phyloP scores from a whole-genome alignment of 2,329 filamentous ascomycete species.

The Aspergillus sojae region DNA sequence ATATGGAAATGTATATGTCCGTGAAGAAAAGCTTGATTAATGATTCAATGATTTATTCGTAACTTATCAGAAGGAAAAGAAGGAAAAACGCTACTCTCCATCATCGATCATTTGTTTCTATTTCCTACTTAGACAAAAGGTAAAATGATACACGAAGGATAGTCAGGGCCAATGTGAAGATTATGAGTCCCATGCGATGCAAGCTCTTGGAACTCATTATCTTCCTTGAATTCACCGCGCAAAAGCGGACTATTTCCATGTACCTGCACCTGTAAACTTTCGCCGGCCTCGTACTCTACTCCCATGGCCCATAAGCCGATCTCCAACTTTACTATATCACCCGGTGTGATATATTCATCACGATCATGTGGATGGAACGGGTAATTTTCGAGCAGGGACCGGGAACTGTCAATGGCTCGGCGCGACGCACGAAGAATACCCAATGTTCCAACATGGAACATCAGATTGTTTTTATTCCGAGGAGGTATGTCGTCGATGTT shows the following conservation, averaged over 20 bases:
- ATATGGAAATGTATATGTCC: no score
- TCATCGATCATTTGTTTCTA: neutral
- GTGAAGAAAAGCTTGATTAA: no score
- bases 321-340: neutral
- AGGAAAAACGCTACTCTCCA: neutral
- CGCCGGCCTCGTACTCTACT: constrained; percentile 13
- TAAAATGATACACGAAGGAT: neutral
- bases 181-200: constrained; percentile 4
- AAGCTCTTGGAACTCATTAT: constrained; percentile 9
- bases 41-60: neutral
- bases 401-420: neutral
- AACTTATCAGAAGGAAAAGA: neutral
- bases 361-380: neutral
- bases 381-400: neutral
- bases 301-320: neutral
- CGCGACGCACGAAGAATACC: neutral
- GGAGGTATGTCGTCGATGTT: neutral
- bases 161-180: neutral
- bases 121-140: neutral
- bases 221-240: constrained; percentile 9
- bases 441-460: neutral
- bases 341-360: neutral
- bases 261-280: constrained; percentile 11
- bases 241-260: constrained; percentile 11
- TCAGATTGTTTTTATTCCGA: neutral